These are phyloP conservation scores for Lumnitzera racemosa DNA, from an alignment of 345 rosid species.

Conservation along the genomic window DNA sequence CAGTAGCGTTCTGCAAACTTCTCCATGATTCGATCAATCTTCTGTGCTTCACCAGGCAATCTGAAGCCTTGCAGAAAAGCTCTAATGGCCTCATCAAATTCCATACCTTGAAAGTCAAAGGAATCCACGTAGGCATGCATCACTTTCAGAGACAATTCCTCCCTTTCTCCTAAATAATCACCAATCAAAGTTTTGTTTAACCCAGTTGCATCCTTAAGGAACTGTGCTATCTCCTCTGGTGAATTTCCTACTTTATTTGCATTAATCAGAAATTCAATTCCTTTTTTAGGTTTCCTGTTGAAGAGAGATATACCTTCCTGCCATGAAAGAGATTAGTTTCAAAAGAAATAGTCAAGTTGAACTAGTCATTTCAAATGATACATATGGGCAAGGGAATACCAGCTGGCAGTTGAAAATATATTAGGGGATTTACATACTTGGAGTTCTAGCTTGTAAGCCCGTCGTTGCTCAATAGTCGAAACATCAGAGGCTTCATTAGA, in stretches of 20 bases:
- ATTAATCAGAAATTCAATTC: slow-evolving; percentile 90
- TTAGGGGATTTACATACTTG: slow-evolving; percentile 42
- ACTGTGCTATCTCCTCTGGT: slow-evolving; percentile 91
- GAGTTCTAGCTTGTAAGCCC: slow-evolving; percentile 99
- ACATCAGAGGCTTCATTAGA: slow-evolving; percentile 81
- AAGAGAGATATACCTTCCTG: slow-evolving; percentile 99
- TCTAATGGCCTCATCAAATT: slow-evolving; percentile 96
- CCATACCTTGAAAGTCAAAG: slow-evolving; percentile 80
- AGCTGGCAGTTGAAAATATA: too few relatives aligned
- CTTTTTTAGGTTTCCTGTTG: slow-evolving; percentile 93
- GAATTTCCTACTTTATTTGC: slow-evolving; percentile 91
- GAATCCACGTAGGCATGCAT: slow-evolving; percentile 98
- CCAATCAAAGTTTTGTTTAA: slow-evolving; percentile 86
- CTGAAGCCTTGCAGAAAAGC: slow-evolving; percentile 82
- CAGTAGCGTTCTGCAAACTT: slow-evolving; percentile 96
- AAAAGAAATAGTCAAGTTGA: slow-evolving; percentile 8
- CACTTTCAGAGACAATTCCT: slow-evolving; percentile 85
- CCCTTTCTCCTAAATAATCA: slow-evolving; percentile 99
- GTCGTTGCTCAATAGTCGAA: slow-evolving; percentile 86
- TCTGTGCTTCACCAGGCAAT: slow-evolving; percentile 99
- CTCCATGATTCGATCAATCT: slow-evolving; percentile 98
- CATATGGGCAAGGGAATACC: too few relatives aligned
- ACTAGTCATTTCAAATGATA: not conserved
- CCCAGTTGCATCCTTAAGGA: slow-evolving; percentile 84
- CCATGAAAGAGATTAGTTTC: slow-evolving; percentile 43